Percentiles rank a stretch among this genome's conserved stretches.
These are phyloP conservation scores for Linanthus parryae DNA, from an alignment of 148 eudicot genomes.

Conservation along the genomic window DNA sequence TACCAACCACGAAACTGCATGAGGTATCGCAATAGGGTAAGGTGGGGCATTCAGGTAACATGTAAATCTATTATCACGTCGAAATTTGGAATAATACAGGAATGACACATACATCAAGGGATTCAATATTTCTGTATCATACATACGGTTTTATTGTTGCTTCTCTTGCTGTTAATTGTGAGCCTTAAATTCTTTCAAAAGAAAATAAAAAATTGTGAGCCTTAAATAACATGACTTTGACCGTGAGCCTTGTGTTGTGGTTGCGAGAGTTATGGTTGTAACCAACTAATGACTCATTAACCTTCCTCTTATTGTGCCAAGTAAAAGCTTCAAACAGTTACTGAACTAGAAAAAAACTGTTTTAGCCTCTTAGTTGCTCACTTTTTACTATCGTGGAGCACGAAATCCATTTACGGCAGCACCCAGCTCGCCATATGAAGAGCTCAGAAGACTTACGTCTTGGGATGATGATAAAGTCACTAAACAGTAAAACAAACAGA, in stretches of 20 bases:
- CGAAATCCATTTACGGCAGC: conserved; percentile 57
- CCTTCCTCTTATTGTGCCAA: background rate
- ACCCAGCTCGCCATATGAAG: conserved; percentile 55
- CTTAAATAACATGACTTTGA: too few relatives aligned
- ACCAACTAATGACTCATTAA: background rate
- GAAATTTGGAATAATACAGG: background rate
- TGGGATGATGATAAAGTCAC: conserved; percentile 68
- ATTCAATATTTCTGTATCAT: too few relatives aligned
- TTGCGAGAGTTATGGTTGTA: background rate
- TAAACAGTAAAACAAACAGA: conserved; percentile 34
- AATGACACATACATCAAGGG: too few relatives aligned
- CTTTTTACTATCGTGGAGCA: conserved; percentile 67
- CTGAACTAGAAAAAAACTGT: background rate
- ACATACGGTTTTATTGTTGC: too few relatives aligned
- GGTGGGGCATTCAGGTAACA: background rate
- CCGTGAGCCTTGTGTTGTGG: too few relatives aligned
- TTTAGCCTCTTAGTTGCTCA: conserved; percentile 6
- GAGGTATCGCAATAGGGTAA: background rate
- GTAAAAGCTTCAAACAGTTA: background rate
- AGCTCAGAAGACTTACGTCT: background rate
- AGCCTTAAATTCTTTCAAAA: too few relatives aligned
- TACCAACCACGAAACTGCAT: background rate
- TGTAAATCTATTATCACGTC: background rate
- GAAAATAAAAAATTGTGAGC: too few relatives aligned
- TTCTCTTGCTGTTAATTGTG: too few relatives aligned